Evolutionary conservation across 345 rosid genomes (phyloP).

Genomic region (rapeseed (Brassica napus)): DNA sequence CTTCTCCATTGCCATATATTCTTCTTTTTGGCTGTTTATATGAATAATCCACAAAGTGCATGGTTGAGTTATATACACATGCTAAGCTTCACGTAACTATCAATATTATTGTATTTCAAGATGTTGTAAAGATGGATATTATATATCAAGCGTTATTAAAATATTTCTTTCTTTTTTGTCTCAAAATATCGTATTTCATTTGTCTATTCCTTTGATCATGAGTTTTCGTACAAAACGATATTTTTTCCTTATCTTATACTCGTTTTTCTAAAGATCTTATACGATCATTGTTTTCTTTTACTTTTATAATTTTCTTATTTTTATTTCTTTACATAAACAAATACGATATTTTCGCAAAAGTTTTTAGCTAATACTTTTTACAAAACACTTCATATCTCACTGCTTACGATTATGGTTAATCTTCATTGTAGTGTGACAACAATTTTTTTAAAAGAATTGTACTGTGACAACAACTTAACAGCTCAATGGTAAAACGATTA

Average conservation of each 20-base stretch:
- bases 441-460: too few species aligned
- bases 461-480: too few species aligned
- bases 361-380: too few species aligned
- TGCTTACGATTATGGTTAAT: background rate
- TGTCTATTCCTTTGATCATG: background rate
- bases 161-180: background rate
- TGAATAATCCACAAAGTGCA: slow-evolving; percentile 7
- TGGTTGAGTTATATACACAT: slow-evolving; percentile 7
- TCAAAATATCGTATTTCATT: background rate
- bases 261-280: background rate
- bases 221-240: background rate
- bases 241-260: background rate
- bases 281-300: too few species aligned
- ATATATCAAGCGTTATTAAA: background rate
- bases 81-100: background rate
- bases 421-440: too few species aligned
- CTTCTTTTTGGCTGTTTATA: slow-evolving; percentile 10
- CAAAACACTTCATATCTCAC: background rate
- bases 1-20: slow-evolving; percentile 14
- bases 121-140: background rate
- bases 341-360: background rate
- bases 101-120: background rate
- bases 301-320: too few species aligned
- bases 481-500: too few species aligned
- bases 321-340: background rate